Base-by-base conservation (phyloP, 441 rosid species). In the Manihot esculenta region DNA sequence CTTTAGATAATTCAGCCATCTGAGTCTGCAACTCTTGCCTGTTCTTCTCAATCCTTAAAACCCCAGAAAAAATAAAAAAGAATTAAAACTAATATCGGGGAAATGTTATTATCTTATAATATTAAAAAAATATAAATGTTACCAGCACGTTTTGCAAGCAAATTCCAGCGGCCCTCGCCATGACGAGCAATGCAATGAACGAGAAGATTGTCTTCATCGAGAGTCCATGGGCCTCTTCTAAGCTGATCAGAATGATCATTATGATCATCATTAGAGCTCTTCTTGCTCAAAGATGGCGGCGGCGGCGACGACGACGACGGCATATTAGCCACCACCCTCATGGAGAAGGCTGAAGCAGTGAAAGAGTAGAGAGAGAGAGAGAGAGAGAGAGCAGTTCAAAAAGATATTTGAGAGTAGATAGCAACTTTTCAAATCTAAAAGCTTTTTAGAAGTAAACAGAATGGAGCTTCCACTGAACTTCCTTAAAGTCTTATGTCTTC, bases 211-310 rank as follows among this genome's bases (percentile, higher is more conserved):
- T 92, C 92, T 80, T 92, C 96, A 72, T 86, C 92, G 11, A 79
- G 77, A 0, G 91, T 88, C 97, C 94, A 84, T 6, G 91, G 96
- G 15, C 96, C 94, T 80, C 86, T 81, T 62, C 92, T 81, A 7
- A 80, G 86, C 59, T 80, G 87, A 17, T 65, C 70, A 61, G 33
- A 76, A 21, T 76, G 33, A 30, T 30, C 88, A 20, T n/a, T n/a
- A n/a, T n/a, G n/a, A n/a, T 61, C 73, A 50, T 79, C 82, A 64
- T 77, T 73, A 51, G 20, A 70, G 59, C 35, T 35, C 49, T 74
- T 72, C 66, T 74, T 81, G 27, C 65, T 74, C 15, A 33, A 44
- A 42, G 77, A 68, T 1, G 33, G 4, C 4, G 33, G 4, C 4
- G 33, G 4, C 33, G 4, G 33, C 1, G 33, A 30, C 33, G 33